Evolutionary conservation across 1,284 basidiomycete species (phyloP), one percentile per base, ranked within the genome.

Genomic region (Flammula alnicola): DNA sequence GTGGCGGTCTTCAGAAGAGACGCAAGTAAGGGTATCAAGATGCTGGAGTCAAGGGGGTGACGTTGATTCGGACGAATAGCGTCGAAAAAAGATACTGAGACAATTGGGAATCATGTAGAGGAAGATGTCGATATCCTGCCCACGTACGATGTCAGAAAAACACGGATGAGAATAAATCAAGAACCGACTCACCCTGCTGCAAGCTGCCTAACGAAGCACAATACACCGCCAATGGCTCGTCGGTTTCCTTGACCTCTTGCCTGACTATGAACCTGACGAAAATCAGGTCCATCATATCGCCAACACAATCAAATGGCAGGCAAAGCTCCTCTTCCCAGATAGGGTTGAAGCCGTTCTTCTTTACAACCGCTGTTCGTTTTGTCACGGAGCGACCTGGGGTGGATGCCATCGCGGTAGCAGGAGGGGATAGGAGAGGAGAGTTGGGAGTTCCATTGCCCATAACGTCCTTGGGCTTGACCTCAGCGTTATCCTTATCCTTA

Each of bases 41-140:
- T 23, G 22, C 54, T 47, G 30, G 58, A 56, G 50, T 79, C 72
- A 27, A 72, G 69, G 37, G 85, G 62, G 25, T 27, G 37, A 39
- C 37, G n/a, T 70, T 67, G 42, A 83, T 74, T 49, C 78, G 70
- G 30, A 95, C 86, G 61, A 96, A 95, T 17, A 97, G 74, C 30
- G 93, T 95, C 22, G 93, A 93, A 70, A 95, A 96, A 44, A 96
- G 74, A 63, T 88, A 92, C 61, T 93, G 89, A 33, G 88, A 86
- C 46, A 93, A 80, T 62, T 92, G 84, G 1, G 81, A 72, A 67
- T 97, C 94, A 60, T 93, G 90, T 32, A 97, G 72, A 0, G 94
- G 93, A 12, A 97, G 68, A 73, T 97, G 91, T 8, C 92, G 84
- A 66, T 89, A 96, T 0, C 94, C 93, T 92, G 58, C 17, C 19